Conservation (phyloP, 108 stramenopile genomes). For the Craspedostauros australis region DNA sequence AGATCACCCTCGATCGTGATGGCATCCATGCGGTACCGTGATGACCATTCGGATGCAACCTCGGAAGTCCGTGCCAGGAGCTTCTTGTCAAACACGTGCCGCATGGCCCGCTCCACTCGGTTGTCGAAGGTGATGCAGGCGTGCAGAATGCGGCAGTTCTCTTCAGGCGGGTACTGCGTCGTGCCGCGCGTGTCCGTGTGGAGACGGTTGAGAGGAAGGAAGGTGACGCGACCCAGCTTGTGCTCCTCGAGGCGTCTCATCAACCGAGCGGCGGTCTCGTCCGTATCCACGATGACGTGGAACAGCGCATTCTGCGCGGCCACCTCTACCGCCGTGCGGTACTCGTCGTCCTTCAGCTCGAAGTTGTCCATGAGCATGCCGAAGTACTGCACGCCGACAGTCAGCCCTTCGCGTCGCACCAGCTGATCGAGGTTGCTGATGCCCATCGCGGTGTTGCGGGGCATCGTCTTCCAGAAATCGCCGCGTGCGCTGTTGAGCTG, state of each 20-base stretch:
- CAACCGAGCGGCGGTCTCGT: slow-evolving; percentile 89
- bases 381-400: slow-evolving; percentile 68
- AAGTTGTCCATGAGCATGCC: slow-evolving; percentile 94
- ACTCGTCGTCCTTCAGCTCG: slow-evolving; percentile 66
- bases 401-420: slow-evolving; percentile 66
- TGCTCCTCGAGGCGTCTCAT: slow-evolving; percentile 84
- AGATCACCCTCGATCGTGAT: slow-evolving; percentile 97
- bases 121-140: slow-evolving; percentile 76
- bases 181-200: slow-evolving; percentile 32
- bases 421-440: slow-evolving; percentile 71
- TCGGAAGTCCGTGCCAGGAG: slow-evolving; percentile 82
- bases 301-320: slow-evolving; percentile 93
- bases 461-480: slow-evolving; percentile 78
- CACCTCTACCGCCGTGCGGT: slow-evolving; percentile 89
- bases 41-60: slow-evolving; percentile 66
- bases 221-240: slow-evolving; percentile 93
- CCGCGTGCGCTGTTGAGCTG: slow-evolving; percentile 39
- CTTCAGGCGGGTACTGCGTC: slow-evolving; percentile 47
- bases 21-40: slow-evolving; percentile 79
- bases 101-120: slow-evolving; percentile 82
- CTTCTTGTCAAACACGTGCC: slow-evolving; percentile 90
- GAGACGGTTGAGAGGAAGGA: slow-evolving; percentile 94
- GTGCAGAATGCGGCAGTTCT: slow-evolving; percentile 35
- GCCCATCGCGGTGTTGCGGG: slow-evolving; percentile 80
- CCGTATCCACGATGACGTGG: slow-evolving; percentile 97